Conservation (phyloP, 768 basidiomycete species). For the Boletus coccyginus region DNA sequence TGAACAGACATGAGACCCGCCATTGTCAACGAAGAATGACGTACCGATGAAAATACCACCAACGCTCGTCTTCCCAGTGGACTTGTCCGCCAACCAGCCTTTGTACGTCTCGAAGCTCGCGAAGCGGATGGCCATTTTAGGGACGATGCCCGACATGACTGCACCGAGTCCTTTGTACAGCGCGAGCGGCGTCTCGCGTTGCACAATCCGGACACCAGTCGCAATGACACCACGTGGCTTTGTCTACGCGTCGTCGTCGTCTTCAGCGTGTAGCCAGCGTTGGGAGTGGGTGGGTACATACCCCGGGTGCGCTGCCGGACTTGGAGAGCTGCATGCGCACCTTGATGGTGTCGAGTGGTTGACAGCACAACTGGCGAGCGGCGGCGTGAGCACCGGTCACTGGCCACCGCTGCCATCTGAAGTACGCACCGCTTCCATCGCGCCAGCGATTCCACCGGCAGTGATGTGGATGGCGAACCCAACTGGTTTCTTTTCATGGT, state of each 20-base stretch:
- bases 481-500: constrained; percentile 68
- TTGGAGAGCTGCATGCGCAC: constrained; percentile 99
- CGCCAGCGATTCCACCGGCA: constrained; percentile 92
- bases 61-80: constrained; percentile 76
- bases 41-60: constrained; percentile 84
- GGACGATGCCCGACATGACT: constrained; percentile 93
- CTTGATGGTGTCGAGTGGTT: constrained; percentile 98
- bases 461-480: constrained; percentile 88
- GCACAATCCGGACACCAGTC: constrained; percentile 84
- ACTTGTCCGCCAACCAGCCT: constrained; percentile 67
- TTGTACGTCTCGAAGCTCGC: constrained; percentile 98
- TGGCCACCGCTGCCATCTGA: background rate
- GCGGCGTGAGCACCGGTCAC: background rate
- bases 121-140: constrained; percentile 99
- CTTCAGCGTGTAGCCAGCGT: background rate
- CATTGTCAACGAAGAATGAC: constrained; percentile 21
- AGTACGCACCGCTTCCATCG: constrained; percentile 79
- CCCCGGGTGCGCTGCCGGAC: constrained; percentile 76
- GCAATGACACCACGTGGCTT: constrained; percentile 91
- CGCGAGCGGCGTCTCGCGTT: constrained; percentile 90
- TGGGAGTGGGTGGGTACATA: constrained; percentile 42
- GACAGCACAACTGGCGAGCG: constrained; percentile 62
- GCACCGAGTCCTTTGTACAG: constrained; percentile 98
- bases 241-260: constrained; percentile 50
- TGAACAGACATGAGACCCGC: background rate